phyloP scores from a whole-genome alignment of 2,329 filamentous ascomycete species.

The Ophiosphaerella narmari region DNA sequence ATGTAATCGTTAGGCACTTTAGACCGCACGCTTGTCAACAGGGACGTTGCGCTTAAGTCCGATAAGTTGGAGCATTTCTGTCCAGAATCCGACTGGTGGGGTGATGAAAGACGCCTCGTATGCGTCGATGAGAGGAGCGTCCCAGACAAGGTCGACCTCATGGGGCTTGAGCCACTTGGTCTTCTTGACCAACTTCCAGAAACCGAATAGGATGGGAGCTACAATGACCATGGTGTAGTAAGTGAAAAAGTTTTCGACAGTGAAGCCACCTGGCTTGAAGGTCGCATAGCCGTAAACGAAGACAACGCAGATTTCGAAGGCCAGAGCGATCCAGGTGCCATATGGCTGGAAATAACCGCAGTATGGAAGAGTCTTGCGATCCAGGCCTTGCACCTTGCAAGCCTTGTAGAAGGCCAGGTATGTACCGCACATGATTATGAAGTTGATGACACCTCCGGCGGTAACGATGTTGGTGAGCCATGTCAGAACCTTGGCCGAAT shows the following conservation, averaged over 20 bases:
- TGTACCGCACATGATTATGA: conserved; percentile 59
- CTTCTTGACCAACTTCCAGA: conserved; percentile 67
- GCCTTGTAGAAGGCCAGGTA: conserved; percentile 64
- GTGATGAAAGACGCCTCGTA: conserved; percentile 50
- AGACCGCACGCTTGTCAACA: conserved; percentile 36
- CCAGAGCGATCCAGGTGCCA: conserved; percentile 56
- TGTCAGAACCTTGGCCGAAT: conserved; percentile 67
- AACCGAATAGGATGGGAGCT: conserved; percentile 57
- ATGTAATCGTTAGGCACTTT: background rate
- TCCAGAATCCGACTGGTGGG: conserved; percentile 42
- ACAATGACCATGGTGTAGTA: conserved; percentile 61
- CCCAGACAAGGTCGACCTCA: conserved; percentile 55
- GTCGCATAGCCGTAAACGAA: conserved; percentile 60
- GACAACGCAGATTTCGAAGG: conserved; percentile 55
- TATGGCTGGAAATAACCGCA: conserved; percentile 55
- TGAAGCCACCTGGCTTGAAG: conserved; percentile 54
- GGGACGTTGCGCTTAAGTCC: conserved; percentile 37
- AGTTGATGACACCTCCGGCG: conserved; percentile 63
- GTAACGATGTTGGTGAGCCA: conserved; percentile 77
- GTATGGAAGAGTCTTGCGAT: conserved; percentile 56
- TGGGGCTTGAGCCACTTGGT: conserved; percentile 57
- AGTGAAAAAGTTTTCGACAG: conserved; percentile 57
- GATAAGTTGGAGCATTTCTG: conserved; percentile 42
- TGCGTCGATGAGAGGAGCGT: conserved; percentile 47
- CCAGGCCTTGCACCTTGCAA: conserved; percentile 54